phyloP scores from a whole-genome alignment of 78 protist genomes.

The Isochrysis galbana region DNA sequence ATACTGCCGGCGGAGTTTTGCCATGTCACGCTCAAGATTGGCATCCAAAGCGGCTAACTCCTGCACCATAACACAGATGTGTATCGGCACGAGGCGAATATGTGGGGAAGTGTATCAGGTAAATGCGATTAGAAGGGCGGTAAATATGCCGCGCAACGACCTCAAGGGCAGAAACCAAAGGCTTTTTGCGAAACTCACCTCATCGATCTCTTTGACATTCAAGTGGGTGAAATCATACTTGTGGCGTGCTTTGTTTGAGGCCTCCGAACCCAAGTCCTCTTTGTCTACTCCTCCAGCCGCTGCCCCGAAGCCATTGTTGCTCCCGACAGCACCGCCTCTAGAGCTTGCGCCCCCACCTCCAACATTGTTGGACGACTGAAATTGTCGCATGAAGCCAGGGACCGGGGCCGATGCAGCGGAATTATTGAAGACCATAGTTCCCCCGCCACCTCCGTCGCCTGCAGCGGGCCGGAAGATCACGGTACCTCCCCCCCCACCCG shows the following conservation, averaged over 20 bases:
- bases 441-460: background rate
- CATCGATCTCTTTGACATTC: background rate
- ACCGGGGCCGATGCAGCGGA: background rate
- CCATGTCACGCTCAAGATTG: background rate
- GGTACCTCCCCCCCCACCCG: background rate
- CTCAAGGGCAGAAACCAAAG: too few species aligned
- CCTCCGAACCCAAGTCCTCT: too few species aligned
- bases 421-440: background rate
- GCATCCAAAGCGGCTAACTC: background rate
- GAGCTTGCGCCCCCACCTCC: background rate
- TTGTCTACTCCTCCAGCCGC: background rate
- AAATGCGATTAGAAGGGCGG: too few species aligned
- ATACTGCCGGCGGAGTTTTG: background rate
- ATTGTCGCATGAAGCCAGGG: background rate
- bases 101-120: too few species aligned
- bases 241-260: too few species aligned
- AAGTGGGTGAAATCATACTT: background rate
- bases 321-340: background rate
- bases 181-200: too few species aligned
- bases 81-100: too few species aligned
- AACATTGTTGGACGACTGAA: background rate
- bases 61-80: too few species aligned
- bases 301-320: background rate
- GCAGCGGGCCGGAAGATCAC: background rate
- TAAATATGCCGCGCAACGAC: too few species aligned